Evolutionary conservation across 1,284 basidiomycete species (phyloP).

Genomic region (Apiotrichum laibachii): DNA sequence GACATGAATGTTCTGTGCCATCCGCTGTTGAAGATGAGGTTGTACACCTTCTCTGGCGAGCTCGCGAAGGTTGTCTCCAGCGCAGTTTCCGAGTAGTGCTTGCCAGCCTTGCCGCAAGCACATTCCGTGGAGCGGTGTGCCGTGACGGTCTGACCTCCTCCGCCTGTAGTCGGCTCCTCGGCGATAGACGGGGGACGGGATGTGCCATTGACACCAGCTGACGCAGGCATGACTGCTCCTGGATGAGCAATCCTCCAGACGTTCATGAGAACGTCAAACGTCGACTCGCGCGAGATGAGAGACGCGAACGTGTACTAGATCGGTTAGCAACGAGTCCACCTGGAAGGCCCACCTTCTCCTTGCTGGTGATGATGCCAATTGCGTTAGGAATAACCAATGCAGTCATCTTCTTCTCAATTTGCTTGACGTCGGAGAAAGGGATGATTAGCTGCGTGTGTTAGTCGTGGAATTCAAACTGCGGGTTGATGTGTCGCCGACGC

Average conservation of each 20-base stretch:
- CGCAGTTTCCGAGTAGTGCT: constrained; percentile 71
- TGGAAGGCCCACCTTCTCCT: constrained; percentile 51
- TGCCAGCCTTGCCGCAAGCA: constrained; percentile 66
- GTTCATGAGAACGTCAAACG: constrained; percentile 92
- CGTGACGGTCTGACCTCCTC: constrained; percentile 10
- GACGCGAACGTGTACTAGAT: constrained; percentile 90
- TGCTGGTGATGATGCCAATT: constrained; percentile 81
- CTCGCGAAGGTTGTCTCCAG: constrained; percentile 79
- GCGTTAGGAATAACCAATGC: constrained; percentile 98
- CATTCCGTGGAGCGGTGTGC: constrained; percentile 61
- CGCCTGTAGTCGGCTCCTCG: constrained; percentile 12
- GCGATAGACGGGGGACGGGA: constrained; percentile 34
- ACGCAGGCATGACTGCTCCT: constrained; percentile 55
- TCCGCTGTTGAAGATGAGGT: constrained; percentile 90
- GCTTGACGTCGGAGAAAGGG: constrained; percentile 83
- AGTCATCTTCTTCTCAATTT: constrained; percentile 96
- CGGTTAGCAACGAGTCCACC: neutral
- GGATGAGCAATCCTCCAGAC: constrained; percentile 92
- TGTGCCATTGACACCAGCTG: constrained; percentile 8
- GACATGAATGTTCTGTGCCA: constrained; percentile 94
- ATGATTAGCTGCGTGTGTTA: constrained; percentile 67
- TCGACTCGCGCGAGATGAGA: constrained; percentile 92
- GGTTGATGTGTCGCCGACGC: neutral
- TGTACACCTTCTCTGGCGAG: constrained; percentile 91
- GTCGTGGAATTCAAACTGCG: neutral